Evolutionary conservation across 2,329 filamentous ascomycete genomes (phyloP).

Genomic region (Penicillium sp.): DNA sequence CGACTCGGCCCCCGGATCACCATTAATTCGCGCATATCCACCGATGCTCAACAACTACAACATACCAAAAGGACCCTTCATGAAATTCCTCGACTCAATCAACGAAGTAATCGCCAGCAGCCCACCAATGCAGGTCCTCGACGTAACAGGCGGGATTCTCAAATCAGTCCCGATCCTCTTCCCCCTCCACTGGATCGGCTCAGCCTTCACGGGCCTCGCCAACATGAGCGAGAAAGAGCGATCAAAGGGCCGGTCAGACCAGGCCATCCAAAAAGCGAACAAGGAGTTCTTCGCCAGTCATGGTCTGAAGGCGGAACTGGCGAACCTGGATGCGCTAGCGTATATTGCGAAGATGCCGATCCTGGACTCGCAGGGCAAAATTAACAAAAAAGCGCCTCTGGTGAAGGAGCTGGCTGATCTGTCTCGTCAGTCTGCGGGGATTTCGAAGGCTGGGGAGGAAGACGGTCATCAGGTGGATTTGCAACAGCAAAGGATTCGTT

Average conservation of each 20-base stretch:
- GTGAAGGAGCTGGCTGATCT: slow-evolving; percentile 17
- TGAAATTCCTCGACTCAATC: slow-evolving; percentile 32
- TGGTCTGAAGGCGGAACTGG: slow-evolving; percentile 32
- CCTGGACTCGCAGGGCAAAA: slow-evolving; percentile 26
- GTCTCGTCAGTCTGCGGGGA: neutral
- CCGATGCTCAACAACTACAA: slow-evolving; percentile 13
- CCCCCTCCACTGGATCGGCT: slow-evolving; percentile 29
- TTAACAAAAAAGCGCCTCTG: slow-evolving; percentile 24
- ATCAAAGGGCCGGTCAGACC: slow-evolving; percentile 30
- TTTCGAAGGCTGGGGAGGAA: neutral
- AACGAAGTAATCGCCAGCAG: slow-evolving; percentile 29
- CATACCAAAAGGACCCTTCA: slow-evolving; percentile 22
- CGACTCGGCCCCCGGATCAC: slow-evolving; percentile 13
- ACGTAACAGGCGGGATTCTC: slow-evolving; percentile 31
- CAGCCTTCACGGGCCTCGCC: slow-evolving; percentile 27
- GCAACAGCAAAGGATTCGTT: slow-evolving; percentile 15
- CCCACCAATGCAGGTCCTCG: slow-evolving; percentile 32
- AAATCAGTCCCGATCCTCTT: slow-evolving; percentile 29
- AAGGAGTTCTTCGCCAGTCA: slow-evolving; percentile 29
- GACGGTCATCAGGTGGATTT: slow-evolving; percentile 15
- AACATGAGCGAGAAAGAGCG: slow-evolving; percentile 24
- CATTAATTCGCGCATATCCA: slow-evolving; percentile 24
- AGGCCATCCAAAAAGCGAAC: slow-evolving; percentile 26
- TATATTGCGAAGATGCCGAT: slow-evolving; percentile 31
- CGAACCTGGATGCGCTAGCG: slow-evolving; percentile 31